These are phyloP conservation scores for Candida albicans DNA, from an alignment of 1,139 yeast genomes.

Conservation along the genomic window DNA sequence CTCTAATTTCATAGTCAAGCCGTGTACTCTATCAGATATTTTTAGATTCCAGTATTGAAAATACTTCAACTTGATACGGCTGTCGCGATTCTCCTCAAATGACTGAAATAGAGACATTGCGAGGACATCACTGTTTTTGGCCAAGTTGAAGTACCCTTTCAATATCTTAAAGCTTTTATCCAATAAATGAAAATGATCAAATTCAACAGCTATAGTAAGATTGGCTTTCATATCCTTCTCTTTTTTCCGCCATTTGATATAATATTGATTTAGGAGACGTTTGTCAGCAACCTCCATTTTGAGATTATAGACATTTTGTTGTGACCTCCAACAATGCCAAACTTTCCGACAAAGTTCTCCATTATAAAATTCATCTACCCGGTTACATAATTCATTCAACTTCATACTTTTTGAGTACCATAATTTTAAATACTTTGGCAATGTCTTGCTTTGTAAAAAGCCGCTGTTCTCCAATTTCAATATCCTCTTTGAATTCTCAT, in stretches of 20 bases:
- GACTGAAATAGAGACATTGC: neutral
- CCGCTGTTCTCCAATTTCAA: neutral
- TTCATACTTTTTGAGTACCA: constrained; percentile 2
- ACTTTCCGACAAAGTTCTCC: neutral
- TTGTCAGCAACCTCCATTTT: neutral
- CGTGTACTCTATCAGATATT: neutral
- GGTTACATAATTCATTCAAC: neutral
- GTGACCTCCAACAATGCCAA: constrained; percentile 5
- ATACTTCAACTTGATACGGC: neutral
- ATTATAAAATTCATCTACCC: constrained; percentile 3
- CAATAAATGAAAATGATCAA: constrained; percentile 1
- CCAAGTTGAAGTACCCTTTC: neutral
- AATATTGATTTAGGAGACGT: neutral
- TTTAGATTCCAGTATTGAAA: constrained; percentile 1
- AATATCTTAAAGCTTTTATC: constrained; percentile 1
- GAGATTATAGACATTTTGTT: neutral
- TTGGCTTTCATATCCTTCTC: neutral
- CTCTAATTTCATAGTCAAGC: constrained; percentile 15
- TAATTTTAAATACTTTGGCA: neutral
- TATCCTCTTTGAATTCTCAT: constrained; percentile 5
- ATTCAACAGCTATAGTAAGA: neutral
- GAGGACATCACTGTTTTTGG: neutral
- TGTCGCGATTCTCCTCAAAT: constrained; percentile 1
- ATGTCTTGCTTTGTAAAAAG: neutral
- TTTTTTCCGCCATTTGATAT: constrained; percentile 1